phyloP scores from a whole-genome alignment of 106 monocot genomes.

The Posidonia australis region DNA sequence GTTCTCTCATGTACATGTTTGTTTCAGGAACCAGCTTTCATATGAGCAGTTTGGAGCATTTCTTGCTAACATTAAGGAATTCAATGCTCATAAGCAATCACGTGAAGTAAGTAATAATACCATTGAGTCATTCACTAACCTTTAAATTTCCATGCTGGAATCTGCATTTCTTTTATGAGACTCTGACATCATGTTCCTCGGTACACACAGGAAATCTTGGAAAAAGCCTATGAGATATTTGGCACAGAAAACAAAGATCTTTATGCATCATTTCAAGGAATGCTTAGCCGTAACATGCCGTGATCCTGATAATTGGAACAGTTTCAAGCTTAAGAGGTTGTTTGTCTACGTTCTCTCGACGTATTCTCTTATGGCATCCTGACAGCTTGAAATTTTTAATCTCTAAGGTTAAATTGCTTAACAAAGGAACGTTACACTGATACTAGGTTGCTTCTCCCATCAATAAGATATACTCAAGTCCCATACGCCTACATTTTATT shows the following conservation, averaged over 20 bases:
- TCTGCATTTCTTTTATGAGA: neutral
- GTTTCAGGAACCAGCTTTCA: conserved; percentile 65
- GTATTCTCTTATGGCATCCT: neutral
- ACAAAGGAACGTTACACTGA: neutral
- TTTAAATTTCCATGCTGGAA: neutral
- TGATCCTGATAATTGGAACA: neutral
- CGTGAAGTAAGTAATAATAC: conserved; percentile 54
- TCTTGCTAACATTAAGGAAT: conserved; percentile 75
- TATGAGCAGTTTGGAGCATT: conserved; percentile 95
- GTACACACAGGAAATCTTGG: conserved; percentile 57
- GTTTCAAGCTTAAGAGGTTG: neutral
- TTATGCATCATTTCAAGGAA: conserved; percentile 63
- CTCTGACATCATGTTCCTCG: neutral
- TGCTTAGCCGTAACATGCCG: conserved; percentile 48
- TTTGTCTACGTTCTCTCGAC: neutral
- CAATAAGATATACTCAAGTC: too few relatives aligned
- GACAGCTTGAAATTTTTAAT: neutral
- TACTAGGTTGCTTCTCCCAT: too few relatives aligned
- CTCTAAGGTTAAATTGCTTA: neutral
- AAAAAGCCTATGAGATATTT: conserved; percentile 80
- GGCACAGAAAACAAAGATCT: conserved; percentile 75
- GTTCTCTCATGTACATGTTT: neutral
- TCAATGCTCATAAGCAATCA: conserved; percentile 72
- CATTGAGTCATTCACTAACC: neutral
- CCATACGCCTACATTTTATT: too few relatives aligned